Conservation (phyloP, 164 flowering plant genomes). For the Chloranthus sessilifolius region DNA sequence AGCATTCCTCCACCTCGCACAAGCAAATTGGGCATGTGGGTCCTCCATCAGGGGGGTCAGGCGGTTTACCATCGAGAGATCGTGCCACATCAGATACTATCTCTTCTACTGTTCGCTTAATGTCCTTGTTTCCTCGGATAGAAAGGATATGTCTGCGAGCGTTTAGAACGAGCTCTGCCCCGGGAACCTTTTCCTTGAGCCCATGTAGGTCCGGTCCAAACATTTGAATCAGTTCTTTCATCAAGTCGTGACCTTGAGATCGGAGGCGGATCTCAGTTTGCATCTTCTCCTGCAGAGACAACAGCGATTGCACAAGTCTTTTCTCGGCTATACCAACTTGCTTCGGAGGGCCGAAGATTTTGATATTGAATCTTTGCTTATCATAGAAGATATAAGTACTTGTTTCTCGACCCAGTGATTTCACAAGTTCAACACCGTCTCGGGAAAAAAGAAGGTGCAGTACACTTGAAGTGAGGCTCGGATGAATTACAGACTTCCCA, state of each 20-base stretch:
- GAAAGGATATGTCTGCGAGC: conserved; percentile 53
- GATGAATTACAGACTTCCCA: conserved; percentile 54
- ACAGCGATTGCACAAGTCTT: conserved; percentile 46
- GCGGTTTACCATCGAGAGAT: conserved; percentile 7
- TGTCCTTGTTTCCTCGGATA: conserved; percentile 46
- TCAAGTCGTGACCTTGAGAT: conserved; percentile 61
- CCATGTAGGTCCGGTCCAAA: conserved; percentile 85
- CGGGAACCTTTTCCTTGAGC: conserved; percentile 62
- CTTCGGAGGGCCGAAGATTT: conserved; percentile 55
- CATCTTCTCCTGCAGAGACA: conserved; percentile 48
- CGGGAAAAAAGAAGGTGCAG: conserved; percentile 55
- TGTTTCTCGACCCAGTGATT: conserved; percentile 50
- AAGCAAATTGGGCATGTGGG: conserved; percentile 73
- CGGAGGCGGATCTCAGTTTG: conserved; percentile 68
- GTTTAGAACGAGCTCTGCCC: conserved; percentile 48
- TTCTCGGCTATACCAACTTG: conserved; percentile 42
- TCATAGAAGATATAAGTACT: conserved; percentile 65
- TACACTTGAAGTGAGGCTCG: conserved; percentile 49
- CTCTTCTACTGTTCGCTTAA: conserved; percentile 60
- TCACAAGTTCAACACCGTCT: conserved; percentile 60
- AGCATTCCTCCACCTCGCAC: conserved; percentile 72
- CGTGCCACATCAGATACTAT: conserved; percentile 42
- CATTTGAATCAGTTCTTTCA: conserved; percentile 65
- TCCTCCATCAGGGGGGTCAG: conserved; percentile 22
- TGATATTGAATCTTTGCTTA: conserved; percentile 36